Evolutionary conservation across 768 basidiomycete species (phyloP), one percentile per base, ranked within the genome.

Genomic region (Neoboletus subvelutipes): DNA sequence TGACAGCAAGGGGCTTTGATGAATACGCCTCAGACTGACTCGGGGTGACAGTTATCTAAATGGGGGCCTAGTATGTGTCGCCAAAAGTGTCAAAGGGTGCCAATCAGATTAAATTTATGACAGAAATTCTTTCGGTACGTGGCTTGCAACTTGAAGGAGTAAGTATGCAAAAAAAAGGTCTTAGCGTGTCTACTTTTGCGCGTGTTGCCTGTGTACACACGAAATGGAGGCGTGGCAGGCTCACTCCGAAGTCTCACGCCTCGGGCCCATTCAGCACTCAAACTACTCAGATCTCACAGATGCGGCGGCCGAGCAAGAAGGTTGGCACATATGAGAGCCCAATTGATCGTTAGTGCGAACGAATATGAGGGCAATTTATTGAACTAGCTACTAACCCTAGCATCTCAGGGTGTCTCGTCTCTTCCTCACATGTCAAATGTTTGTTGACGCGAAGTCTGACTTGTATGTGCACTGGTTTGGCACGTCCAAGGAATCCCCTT

Each of bases 391-490:
- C 7, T 28, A 20, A n/a, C 28, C 13, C n/a, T 28, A 18, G 18
- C 17, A 4, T 20, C 31, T 40, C 26, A 22, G 28, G 50, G 20
- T 15, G 9, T 31, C 26, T 17, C 34, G 34, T 24, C 41, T 22
- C 41, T 29, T 37, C 28, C 39, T 55, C 54, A 40, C 53, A 56
- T 55, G 42, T 39, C 43, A 56, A 45, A 56, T 11, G 24, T 20
- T 34, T 24, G 33, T 34, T 15, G 36, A 22, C 22, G 13, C n/a
- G 3, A 7, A 6, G 34, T 17, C 34, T 49, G 46, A 34, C 18
- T 50, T n/a, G 50, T 29, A 29, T 12, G n/a, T 17, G 20, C 15
- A 22, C 10, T n/a, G 26, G 11, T n/a, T 43, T 40, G 24, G 36
- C 49, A 18, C 24, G 17, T 40, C 26, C 40, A 22, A 15, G 15